These are phyloP conservation scores for Marasmius sp. DNA, from an alignment of 1,284 basidiomycete genomes.

Conservation along the genomic window DNA sequence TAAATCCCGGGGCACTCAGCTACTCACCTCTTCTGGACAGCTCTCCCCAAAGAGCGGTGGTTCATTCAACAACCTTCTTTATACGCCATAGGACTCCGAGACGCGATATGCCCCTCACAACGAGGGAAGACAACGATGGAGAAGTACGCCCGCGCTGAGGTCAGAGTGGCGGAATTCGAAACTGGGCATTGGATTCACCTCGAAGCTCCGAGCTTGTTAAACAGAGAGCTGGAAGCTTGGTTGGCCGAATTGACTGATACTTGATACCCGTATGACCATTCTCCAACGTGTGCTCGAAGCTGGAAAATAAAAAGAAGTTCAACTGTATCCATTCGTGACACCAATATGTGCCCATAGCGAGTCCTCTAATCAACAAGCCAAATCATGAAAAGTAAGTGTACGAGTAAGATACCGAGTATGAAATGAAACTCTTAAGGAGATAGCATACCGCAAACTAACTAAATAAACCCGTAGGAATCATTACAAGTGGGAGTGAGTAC, in stretches of 20 bases:
- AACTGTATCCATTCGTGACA: no score
- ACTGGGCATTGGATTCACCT: background rate
- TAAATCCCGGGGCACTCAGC: background rate
- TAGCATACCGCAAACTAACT: no score
- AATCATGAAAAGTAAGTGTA: no score
- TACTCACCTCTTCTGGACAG: background rate
- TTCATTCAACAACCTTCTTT: background rate
- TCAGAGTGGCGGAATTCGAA: background rate
- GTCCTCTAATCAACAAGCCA: no score
- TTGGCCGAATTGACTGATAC: background rate
- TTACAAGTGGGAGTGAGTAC: no score
- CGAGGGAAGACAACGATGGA: background rate
- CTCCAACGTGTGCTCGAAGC: no score
- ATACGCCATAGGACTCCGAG: background rate
- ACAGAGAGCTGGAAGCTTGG: background rate
- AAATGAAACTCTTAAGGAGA: no score
- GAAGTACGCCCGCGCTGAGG: background rate
- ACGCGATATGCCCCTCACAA: background rate
- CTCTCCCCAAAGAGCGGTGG: background rate
- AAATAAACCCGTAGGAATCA: no score
- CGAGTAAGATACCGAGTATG: no score
- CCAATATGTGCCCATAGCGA: no score
- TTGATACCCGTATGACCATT: background rate
- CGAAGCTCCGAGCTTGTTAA: background rate
- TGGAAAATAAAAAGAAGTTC: no score